Evolutionary conservation across 768 basidiomycete genomes (phyloP).

Genomic region (Serendipita vermifera): DNA sequence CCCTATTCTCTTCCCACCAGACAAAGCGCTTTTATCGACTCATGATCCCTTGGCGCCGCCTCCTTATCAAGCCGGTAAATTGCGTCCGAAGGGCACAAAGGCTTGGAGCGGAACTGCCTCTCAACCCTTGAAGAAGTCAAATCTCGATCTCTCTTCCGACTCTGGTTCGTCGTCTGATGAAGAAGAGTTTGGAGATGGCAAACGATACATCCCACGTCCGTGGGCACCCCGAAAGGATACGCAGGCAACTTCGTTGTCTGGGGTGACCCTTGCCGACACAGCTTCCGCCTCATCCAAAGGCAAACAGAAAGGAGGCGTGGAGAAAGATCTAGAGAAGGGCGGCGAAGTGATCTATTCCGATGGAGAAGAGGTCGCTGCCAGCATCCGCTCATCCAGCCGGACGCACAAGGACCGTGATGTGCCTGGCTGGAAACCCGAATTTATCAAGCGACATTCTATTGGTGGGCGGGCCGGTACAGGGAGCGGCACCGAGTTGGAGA

Average conservation of each 20-base stretch:
- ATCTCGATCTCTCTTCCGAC: not conserved
- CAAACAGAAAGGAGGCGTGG: constrained; percentile 16
- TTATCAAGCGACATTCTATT: constrained; percentile 31
- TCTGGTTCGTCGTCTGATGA: not conserved
- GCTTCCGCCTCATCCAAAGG: constrained; percentile 11
- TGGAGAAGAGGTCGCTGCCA: constrained; percentile 29
- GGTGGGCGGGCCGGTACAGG: not conserved
- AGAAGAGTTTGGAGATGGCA: not conserved
- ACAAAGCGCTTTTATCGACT: constrained; percentile 16
- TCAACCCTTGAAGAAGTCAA: not conserved
- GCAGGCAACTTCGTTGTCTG: not conserved
- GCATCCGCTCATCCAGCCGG: constrained; percentile 2
- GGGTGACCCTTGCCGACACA: not conserved
- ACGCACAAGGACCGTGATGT: constrained; percentile 15
- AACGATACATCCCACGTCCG: constrained; percentile 3
- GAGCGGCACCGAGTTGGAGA: constrained; percentile 17
- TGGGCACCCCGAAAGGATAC: constrained; percentile 5
- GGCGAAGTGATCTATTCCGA: constrained; percentile 33
- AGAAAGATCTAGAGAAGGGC: constrained; percentile 18
- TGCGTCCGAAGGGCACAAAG: not conserved
- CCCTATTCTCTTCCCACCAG: constrained; percentile 20
- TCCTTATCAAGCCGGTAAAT: not conserved
- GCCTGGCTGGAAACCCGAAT: constrained; percentile 37
- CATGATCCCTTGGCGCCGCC: constrained; percentile 9
- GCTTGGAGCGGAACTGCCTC: not conserved